Evolutionary conservation across 805 yeast species (phyloP).

Genomic region (Myxozyma vanderwaltii): DNA sequence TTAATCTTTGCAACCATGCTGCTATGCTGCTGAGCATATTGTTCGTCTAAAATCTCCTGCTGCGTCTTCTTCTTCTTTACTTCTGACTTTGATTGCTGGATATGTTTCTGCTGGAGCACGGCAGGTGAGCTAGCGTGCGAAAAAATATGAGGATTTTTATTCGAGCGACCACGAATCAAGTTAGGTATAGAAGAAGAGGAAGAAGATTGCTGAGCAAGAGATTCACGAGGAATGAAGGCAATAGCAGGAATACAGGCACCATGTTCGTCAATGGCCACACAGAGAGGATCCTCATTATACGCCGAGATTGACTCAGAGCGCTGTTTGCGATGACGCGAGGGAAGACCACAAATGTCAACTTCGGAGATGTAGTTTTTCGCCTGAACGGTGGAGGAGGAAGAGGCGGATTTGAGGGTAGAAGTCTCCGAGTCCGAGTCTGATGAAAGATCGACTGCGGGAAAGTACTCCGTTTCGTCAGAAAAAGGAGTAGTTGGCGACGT

Average conservation of each 20-base stretch:
- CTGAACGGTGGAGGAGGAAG: slow-evolving; percentile 14
- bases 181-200: slow-evolving; percentile 1
- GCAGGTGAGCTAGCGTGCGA: slow-evolving; percentile 4
- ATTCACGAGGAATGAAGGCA: slow-evolving; percentile 21
- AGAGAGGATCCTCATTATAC: slow-evolving; percentile 31
- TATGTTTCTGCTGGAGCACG: neutral
- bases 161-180: slow-evolving; percentile 3
- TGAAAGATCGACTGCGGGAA: slow-evolving; percentile 18
- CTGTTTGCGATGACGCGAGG: slow-evolving; percentile 28
- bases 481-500: slow-evolving; percentile 21
- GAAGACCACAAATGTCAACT: slow-evolving; percentile 10
- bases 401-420: slow-evolving; percentile 9
- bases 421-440: slow-evolving; percentile 15
- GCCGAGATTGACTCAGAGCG: slow-evolving; percentile 23
- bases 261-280: slow-evolving; percentile 32
- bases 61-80: slow-evolving; percentile 9
- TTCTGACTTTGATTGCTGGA: neutral
- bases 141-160: neutral
- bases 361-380: slow-evolving; percentile 2
- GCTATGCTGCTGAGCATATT: slow-evolving; percentile 16
- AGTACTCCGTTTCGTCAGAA: slow-evolving; percentile 20
- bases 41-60: slow-evolving; percentile 24
- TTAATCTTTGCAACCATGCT: slow-evolving; percentile 30
- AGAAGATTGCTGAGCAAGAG: slow-evolving; percentile 2
- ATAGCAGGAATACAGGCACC: slow-evolving; percentile 32